Base-by-base conservation (phyloP, 208 protist species). In the Trypanosoma avium region DNA sequence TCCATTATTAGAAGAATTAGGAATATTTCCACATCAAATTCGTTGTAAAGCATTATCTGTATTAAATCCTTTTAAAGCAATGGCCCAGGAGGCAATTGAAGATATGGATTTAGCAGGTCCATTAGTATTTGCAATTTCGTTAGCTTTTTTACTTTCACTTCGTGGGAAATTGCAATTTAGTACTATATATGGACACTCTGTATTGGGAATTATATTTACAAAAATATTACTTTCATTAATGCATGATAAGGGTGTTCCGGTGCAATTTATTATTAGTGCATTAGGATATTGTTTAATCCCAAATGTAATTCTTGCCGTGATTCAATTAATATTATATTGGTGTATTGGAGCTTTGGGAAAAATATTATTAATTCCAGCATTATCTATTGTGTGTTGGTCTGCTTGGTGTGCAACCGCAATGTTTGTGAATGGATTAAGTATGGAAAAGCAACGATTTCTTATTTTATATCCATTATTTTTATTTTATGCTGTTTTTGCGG, bases 401-500 rank as follows among this genome's bases (percentile, higher is more conserved):
- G 76, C 85, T 22, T 92, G 83, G 82, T 95, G 84, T 54, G 88
- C 85, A 17, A 89, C 88, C 12, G 32, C 61, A 47, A 69, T 95
- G 48, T 52, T 95, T 19, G 81, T 78, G 27, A 78, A 79, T 35
- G 83, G 79, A 15, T 67, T 90, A 3, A 48, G 43, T 3, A 88
- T 95, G 79, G 61, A 82, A 45, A 63, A 64, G 60, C 83, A 90
- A 66, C 64, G 79, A 33, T 95, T 82, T 55, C 69, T 95, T 1
- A 78, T 95, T 12, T 35, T 95, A 47, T 95, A 95, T 42, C 88
- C 88, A 7, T 73, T 84, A 26, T 56, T 88, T 19, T 74, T 95
- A 26, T 95, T 95, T 60, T 95, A 95, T 75, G 73, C 84, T 17
- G 75, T 85, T 2, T 92, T 95, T 65, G 86, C 87, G 9, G 77